Evolutionary conservation across 1,284 basidiomycete genomes (phyloP).

Genomic region (Leccinum angustisporum): DNA sequence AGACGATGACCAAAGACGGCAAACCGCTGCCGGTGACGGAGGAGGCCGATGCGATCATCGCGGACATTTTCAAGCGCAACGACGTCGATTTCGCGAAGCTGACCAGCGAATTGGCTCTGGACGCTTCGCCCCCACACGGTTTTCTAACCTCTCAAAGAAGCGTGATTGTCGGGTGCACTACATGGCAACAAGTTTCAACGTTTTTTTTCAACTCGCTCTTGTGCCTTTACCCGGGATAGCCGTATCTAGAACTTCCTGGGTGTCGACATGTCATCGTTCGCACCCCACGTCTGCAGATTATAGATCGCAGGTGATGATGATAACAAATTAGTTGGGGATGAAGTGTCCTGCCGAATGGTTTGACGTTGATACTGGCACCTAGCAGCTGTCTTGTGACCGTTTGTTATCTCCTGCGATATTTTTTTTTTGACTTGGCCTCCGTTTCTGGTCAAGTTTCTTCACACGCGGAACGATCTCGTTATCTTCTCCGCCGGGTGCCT

Average conservation of each 20-base stretch:
- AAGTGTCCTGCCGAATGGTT: neutral
- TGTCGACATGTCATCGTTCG: neutral
- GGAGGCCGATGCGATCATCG: conserved; percentile 33
- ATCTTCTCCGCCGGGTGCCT: neutral
- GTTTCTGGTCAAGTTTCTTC: conserved; percentile 4
- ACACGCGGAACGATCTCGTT: conserved; percentile 6
- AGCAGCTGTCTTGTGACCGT: conserved; percentile 10
- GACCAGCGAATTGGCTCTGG: conserved; percentile 24
- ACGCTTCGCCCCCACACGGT: conserved; percentile 22
- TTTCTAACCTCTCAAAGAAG: conserved; percentile 29
- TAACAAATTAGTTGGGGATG: neutral
- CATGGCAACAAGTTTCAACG: neutral
- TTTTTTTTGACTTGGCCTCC: neutral
- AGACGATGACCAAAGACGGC: conserved; percentile 31
- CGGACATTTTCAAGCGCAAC: conserved; percentile 34
- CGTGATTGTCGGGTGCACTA: conserved; percentile 19
- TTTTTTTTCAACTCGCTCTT: neutral
- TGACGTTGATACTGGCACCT: neutral
- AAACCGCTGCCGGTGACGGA: conserved; percentile 25
- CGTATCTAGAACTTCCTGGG: conserved; percentile 2
- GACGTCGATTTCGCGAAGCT: conserved; percentile 32
- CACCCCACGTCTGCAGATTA: neutral
- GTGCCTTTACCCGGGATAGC: neutral
- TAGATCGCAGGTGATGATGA: neutral
- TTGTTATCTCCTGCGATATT: conserved; percentile 10